phyloP scores from a whole-genome alignment of 306 rosid genomes.

The Castanopsis chinensis region DNA sequence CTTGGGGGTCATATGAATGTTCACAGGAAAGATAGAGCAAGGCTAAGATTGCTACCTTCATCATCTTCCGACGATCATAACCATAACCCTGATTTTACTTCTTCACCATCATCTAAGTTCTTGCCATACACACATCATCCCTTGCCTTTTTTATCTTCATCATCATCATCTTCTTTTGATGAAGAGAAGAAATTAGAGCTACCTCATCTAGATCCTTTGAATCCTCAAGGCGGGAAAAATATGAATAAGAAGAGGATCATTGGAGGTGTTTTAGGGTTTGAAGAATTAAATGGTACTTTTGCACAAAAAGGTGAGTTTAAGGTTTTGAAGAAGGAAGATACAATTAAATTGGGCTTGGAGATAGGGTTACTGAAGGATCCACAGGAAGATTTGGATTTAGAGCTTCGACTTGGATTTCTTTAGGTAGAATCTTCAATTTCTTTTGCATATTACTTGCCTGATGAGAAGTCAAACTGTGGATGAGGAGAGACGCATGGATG shows the following conservation, averaged over 20 bases:
- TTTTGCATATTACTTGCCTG: background rate
- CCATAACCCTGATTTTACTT: constrained; percentile 32
- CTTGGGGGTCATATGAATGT: constrained; percentile 93
- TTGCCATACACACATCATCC: constrained; percentile 23
- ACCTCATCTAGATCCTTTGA: constrained; percentile 24
- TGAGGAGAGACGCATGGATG: background rate
- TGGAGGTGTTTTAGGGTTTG: constrained; percentile 9
- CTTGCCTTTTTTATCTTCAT: constrained; percentile 34
- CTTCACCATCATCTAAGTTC: constrained; percentile 24
- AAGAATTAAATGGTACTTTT: constrained; percentile 21
- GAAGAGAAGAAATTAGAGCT: constrained; percentile 35
- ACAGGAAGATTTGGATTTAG: constrained; percentile 73
- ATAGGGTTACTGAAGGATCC: constrained; percentile 46
- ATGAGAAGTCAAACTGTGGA: background rate
- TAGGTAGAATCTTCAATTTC: constrained; percentile 24
- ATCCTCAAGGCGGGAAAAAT: constrained; percentile 29
- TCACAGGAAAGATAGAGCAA: constrained; percentile 86
- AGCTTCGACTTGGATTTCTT: constrained; percentile 65
- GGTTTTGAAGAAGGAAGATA: constrained; percentile 38
- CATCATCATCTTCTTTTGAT: constrained; percentile 29
- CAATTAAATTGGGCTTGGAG: constrained; percentile 52
- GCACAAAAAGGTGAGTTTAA: constrained; percentile 26
- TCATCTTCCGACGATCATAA: constrained; percentile 32
- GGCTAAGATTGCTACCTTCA: constrained; percentile 50
- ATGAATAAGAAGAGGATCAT: constrained; percentile 6